Evolutionary conservation across 805 yeast genomes (phyloP).

Genomic region (Starmera pachycereana): DNA sequence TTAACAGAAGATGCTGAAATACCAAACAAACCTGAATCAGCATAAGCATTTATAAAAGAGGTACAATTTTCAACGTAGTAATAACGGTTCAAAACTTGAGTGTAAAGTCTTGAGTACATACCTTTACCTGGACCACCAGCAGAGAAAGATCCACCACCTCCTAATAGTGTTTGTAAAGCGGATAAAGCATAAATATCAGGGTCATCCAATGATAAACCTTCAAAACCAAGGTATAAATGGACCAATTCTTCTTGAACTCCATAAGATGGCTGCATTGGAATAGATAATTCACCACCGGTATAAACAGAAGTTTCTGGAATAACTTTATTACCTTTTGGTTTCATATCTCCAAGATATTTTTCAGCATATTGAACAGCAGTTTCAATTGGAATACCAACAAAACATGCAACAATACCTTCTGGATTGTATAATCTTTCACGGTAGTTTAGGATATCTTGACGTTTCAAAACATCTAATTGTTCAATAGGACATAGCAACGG

Average conservation of each 20-base stretch:
- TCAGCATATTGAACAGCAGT: constrained; percentile 55
- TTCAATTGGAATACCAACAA: constrained; percentile 74
- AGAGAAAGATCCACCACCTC: constrained; percentile 95
- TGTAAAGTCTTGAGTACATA: constrained; percentile 90
- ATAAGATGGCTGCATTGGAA: constrained; percentile 42
- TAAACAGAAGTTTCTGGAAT: constrained; percentile 33
- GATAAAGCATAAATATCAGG: constrained; percentile 90
- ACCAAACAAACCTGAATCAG: constrained; percentile 88
- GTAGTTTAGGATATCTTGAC: constrained; percentile 45
- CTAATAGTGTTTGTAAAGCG: constrained; percentile 77
- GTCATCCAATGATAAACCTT: constrained; percentile 73
- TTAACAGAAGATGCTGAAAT: constrained; percentile 78
- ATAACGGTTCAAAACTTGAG: constrained; percentile 82
- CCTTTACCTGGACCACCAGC: constrained; percentile 99
- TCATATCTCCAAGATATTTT: constrained; percentile 56
- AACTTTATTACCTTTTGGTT: constrained; percentile 19
- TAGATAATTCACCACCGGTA: constrained; percentile 48
- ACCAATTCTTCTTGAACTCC: constrained; percentile 72
- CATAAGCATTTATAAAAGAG: constrained; percentile 82
- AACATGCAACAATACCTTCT: constrained; percentile 71
- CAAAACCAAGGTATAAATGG: constrained; percentile 80
- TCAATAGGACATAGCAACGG: constrained; percentile 80
- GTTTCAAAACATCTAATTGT: constrained; percentile 43
- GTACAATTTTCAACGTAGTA: constrained; percentile 85
- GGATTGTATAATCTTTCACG: constrained; percentile 65